Evolutionary conservation across 1,284 basidiomycete species (phyloP).

Genomic region (Ceratobasidium sp.): DNA sequence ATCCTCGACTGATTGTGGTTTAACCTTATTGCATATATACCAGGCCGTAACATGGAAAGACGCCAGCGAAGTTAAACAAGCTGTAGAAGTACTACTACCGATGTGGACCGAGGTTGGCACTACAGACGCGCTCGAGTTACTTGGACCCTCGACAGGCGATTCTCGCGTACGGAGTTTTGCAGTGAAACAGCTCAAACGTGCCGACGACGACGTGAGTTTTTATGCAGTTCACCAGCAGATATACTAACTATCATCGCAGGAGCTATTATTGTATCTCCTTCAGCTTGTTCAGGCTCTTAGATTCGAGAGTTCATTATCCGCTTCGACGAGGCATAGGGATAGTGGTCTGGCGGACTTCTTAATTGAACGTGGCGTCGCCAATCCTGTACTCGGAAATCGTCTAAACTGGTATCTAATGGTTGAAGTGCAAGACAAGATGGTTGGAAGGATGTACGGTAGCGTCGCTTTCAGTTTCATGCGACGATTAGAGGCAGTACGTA

Average conservation of each 20-base stretch:
- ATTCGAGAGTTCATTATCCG: slow-evolving; percentile 86
- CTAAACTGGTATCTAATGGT: slow-evolving; percentile 99
- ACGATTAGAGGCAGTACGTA: slow-evolving; percentile 82
- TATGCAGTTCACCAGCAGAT: neutral
- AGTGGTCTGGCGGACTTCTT: slow-evolving; percentile 92
- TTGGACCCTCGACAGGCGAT: slow-evolving; percentile 92
- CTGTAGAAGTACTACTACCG: slow-evolving; percentile 94
- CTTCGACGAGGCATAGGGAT: slow-evolving; percentile 67
- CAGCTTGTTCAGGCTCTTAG: slow-evolving; percentile 98
- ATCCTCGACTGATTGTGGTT: neutral
- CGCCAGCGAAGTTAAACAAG: slow-evolving; percentile 95
- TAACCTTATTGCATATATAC: neutral
- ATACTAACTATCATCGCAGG: slow-evolving; percentile 64
- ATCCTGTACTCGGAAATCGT: slow-evolving; percentile 88
- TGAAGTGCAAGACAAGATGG: slow-evolving; percentile 83
- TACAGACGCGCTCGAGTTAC: slow-evolving; percentile 94
- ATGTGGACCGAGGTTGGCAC: slow-evolving; percentile 98
- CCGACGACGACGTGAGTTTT: slow-evolving; percentile 88
- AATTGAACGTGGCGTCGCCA: slow-evolving; percentile 85
- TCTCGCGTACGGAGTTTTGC: slow-evolving; percentile 94
- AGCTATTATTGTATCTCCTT: slow-evolving; percentile 91
- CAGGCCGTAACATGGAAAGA: slow-evolving; percentile 95
- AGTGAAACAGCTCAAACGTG: slow-evolving; percentile 88
- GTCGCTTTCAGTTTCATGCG: slow-evolving; percentile 91
- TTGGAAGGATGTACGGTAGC: slow-evolving; percentile 92